Evolutionary conservation across 2,329 filamentous ascomycete species (phyloP).

Genomic region (Ophiostoma australiae): DNA sequence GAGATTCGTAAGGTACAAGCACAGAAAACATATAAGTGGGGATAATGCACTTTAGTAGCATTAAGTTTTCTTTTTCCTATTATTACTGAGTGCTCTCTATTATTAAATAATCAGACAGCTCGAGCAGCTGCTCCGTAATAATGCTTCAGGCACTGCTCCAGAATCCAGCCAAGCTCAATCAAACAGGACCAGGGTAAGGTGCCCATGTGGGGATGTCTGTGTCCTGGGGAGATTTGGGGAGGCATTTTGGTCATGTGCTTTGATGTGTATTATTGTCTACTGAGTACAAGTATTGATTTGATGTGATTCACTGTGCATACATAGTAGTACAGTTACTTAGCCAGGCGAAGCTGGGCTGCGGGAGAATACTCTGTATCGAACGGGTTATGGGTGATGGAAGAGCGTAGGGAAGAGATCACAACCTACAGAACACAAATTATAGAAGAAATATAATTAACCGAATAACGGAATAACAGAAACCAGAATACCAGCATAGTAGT

Average conservation of each 20-base stretch:
- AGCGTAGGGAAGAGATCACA: too few species aligned
- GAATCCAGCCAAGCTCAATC: conserved; percentile 1
- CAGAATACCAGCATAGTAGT: not conserved
- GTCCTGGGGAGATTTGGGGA: not conserved
- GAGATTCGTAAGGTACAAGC: not conserved
- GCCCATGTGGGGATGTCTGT: not conserved
- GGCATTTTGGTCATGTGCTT: conserved; percentile 5
- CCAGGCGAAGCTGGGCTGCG: not conserved
- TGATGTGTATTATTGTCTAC: not conserved
- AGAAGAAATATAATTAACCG: too few species aligned
- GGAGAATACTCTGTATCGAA: not conserved
- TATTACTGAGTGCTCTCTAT: too few species aligned
- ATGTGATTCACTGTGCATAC: not conserved
- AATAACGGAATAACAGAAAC: not conserved
- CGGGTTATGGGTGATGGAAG: too few species aligned
- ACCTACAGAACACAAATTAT: too few species aligned
- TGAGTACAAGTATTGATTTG: not conserved
- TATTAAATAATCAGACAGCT: too few species aligned
- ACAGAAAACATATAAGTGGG: too few species aligned
- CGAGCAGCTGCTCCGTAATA: not conserved
- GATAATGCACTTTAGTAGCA: not conserved
- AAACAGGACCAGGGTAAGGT: conserved; percentile 2
- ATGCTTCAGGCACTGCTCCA: not conserved
- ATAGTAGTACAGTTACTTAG: not conserved
- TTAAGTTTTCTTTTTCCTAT: not conserved